Percentiles rank a stretch among this genome's conserved stretches.
These are phyloP conservation scores for Beta lomatogona DNA, from an alignment of 179 eudicot genomes.

Conservation along the genomic window DNA sequence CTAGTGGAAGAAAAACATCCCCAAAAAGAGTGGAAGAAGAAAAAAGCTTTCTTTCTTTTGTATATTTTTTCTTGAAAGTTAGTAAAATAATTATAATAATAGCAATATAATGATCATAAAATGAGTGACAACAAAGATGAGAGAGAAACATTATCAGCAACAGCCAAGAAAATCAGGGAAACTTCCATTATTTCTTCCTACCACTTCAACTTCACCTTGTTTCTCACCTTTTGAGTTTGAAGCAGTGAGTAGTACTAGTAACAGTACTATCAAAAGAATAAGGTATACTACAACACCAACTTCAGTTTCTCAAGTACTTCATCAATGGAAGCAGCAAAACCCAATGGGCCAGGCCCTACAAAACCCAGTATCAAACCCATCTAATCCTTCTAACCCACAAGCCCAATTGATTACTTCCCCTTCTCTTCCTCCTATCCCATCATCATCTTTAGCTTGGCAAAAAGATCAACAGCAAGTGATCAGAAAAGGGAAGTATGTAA, in stretches of 20 bases:
- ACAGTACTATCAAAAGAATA: slow-evolving; percentile 39
- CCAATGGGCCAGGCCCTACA: slow-evolving; percentile 21
- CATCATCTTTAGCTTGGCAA: slow-evolving; percentile 30
- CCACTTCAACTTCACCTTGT: background rate
- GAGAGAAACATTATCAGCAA: slow-evolving; percentile 26
- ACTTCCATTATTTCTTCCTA: slow-evolving; percentile 28
- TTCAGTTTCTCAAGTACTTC: slow-evolving; percentile 33
- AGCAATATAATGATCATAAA: no score
- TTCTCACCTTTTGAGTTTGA: slow-evolving; percentile 40
- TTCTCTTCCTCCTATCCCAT: slow-evolving; percentile 44
- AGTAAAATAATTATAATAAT: no score
- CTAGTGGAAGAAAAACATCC: no score
- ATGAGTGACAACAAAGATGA: slow-evolving; percentile 45
- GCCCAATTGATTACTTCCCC: slow-evolving; percentile 49
- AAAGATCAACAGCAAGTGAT: slow-evolving; percentile 29
- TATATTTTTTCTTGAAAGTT: no score
- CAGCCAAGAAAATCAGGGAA: slow-evolving; percentile 19
- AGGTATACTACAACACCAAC: slow-evolving; percentile 30
- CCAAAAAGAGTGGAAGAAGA: no score
- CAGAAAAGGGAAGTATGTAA: slow-evolving; percentile 75
- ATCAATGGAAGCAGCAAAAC: slow-evolving; percentile 23
- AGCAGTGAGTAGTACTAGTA: slow-evolving; percentile 15
- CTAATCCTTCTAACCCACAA: slow-evolving; percentile 33
- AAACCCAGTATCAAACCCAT: slow-evolving; percentile 39
- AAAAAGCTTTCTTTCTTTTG: no score